Evolutionary conservation across 441 rosid genomes (phyloP), one percentile per base, ranked within the genome.

Genomic region (Geranium incanum): DNA sequence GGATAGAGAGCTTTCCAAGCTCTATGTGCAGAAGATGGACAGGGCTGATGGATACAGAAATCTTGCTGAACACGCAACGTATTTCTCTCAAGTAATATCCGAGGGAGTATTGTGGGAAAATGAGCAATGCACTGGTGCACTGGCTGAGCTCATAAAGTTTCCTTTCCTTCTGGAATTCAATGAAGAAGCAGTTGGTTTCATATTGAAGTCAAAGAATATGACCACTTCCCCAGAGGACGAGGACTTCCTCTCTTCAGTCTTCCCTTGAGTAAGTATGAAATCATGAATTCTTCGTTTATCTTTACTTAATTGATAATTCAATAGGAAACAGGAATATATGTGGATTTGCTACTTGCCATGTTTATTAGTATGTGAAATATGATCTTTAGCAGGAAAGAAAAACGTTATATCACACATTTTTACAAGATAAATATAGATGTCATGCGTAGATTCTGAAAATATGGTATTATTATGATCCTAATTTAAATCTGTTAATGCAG

Each of bases 171-270:
- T 89, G 63, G 84, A 86, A 16, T 86, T 88, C 21, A 76, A 86
- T 68, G 87, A 84, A 62, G 84, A 75, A 18, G 92, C 91, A 0
- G 66, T 88, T 39, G 76, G 75, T 59, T 89, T 78, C 78, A 73
- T 91, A 13, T 77, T 87, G 91, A 84, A 83, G 81, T 84, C 86
- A 33, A 83, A 84, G 68, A 89, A 89, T 75, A 77, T 86, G 79
- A 21, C 21, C 21, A 21, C 21, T 21, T 21, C 21, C 21, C 21
- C 87, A 84, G 88, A 86, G 80, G 93, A 88, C 1, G 84, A 89
- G 77, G 84, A 83, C 69, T 86, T 88, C 28, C 78, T 65, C 83
- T 11, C 39, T 33, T 28, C 68, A 2, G 8, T 65, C 68, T 65
- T 65, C 41, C 9, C 41, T 33, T 65, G 41, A 28, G 39, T 65